These are phyloP conservation scores for Actinomucor elegans DNA, from an alignment of 371 early-diverging fungal species.

Conservation along the genomic window DNA sequence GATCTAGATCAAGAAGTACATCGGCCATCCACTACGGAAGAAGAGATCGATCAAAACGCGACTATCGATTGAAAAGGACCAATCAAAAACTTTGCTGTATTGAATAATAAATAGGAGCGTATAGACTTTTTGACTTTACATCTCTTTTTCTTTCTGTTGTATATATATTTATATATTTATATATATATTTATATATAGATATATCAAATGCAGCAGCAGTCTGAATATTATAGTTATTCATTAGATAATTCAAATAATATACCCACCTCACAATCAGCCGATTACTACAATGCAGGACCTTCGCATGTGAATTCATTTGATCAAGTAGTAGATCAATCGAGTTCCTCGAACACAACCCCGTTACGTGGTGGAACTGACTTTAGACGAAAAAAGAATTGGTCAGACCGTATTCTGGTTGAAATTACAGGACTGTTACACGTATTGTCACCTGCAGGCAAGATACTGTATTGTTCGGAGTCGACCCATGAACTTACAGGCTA, in stretches of 20 bases:
- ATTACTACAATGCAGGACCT: background rate
- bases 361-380: slow-evolving; percentile 40
- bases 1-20: background rate
- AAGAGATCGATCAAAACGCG: background rate
- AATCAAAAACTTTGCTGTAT: too few relatives aligned
- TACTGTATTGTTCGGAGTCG: slow-evolving; percentile 62
- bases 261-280: background rate
- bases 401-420: slow-evolving; percentile 57
- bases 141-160: background rate
- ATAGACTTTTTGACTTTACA: too few relatives aligned
- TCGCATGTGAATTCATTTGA: too few relatives aligned
- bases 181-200: too few relatives aligned
- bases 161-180: too few relatives aligned
- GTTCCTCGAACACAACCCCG: background rate
- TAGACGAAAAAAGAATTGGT: slow-evolving; percentile 54
- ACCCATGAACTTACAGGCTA: slow-evolving; percentile 56
- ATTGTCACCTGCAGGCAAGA: slow-evolving; percentile 51
- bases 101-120: too few relatives aligned
- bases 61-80: background rate
- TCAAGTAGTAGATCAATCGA: background rate
- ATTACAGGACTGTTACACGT: slow-evolving; percentile 66
- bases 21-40: too few relatives aligned
- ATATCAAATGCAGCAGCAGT: slow-evolving; percentile 9
- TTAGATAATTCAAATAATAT: slow-evolving; percentile 4
- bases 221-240: slow-evolving; percentile 13